Percentiles rank a stretch among this genome's conserved stretches.
phyloP scores from a whole-genome alignment of 305 asterid genomes.

The Rubia tinctorum region DNA sequence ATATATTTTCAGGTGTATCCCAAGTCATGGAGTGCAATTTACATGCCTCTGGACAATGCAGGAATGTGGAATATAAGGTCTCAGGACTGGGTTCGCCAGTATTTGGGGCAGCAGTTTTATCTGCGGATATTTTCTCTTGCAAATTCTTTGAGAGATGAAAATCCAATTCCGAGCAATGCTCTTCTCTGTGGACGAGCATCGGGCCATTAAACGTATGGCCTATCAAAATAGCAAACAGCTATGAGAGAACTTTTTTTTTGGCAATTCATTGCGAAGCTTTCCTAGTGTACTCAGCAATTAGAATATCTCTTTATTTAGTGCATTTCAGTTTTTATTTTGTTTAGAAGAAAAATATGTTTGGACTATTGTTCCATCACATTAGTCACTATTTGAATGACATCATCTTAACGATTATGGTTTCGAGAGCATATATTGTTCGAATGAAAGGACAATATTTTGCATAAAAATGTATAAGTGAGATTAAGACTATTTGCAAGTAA shows the following conservation, averaged over 20 bases:
- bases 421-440: no score
- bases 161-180: conserved; percentile 38
- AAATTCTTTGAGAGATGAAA: conserved; percentile 42
- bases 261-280: not conserved
- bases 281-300: not conserved
- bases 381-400: no score
- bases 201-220: conserved; percentile 16
- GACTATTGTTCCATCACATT: no score
- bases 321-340: not conserved
- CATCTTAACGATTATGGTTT: no score
- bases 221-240: not conserved
- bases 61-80: conserved; percentile 49
- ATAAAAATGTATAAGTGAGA: no score
- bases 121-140: conserved; percentile 32
- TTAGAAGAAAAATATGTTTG: not conserved
- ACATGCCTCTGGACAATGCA: conserved; percentile 45
- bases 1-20: conserved; percentile 31
- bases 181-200: conserved; percentile 37
- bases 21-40: conserved; percentile 37
- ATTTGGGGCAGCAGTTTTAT: conserved; percentile 42
- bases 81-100: conserved; percentile 39
- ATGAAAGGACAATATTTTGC: no score
- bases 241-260: not conserved
- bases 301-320: not conserved
- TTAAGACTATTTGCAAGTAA: no score